phyloP scores from a whole-genome alignment of 2,329 filamentous ascomycete genomes.

The Drechmeria coniospora region DNA sequence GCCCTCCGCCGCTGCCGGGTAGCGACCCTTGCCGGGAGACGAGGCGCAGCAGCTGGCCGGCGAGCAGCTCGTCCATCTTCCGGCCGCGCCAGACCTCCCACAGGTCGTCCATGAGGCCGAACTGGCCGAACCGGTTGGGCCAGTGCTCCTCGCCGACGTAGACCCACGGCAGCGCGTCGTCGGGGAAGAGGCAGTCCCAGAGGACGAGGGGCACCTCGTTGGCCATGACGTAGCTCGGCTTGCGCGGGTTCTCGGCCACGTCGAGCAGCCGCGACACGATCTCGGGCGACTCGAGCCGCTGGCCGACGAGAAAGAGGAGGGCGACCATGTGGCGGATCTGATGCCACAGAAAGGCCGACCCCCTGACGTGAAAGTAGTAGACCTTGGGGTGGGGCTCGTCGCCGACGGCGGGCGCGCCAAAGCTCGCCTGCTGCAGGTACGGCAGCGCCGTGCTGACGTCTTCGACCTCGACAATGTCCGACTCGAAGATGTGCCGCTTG shows the following conservation, averaged over 20 bases:
- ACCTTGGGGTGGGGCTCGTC: slow-evolving; percentile 40
- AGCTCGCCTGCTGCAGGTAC: slow-evolving; percentile 31
- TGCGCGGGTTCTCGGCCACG: slow-evolving; percentile 50
- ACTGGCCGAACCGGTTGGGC: slow-evolving; percentile 45
- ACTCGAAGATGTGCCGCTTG: slow-evolving; percentile 60
- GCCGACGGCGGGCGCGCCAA: slow-evolving; percentile 11
- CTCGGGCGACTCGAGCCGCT: slow-evolving; percentile 64
- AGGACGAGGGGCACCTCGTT: slow-evolving; percentile 79
- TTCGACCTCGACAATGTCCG: slow-evolving; percentile 59
- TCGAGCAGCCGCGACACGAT: slow-evolving; percentile 66
- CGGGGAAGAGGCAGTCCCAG: slow-evolving; percentile 88
- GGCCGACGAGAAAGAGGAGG: slow-evolving; percentile 81
- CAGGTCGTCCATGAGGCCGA: slow-evolving; percentile 55
- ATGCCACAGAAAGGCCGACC: slow-evolving; percentile 93
- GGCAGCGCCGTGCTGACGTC: slow-evolving; percentile 36
- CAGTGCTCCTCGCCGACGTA: slow-evolving; percentile 54
- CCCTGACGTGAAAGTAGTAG: slow-evolving; percentile 78
- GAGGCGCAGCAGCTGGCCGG: slow-evolving; percentile 55
- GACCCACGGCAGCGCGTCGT: slow-evolving; percentile 60
- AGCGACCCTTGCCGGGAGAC: slow-evolving; percentile 25
- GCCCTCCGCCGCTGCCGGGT: slow-evolving; percentile 20
- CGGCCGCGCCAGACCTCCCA: slow-evolving; percentile 73
- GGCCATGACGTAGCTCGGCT: slow-evolving; percentile 81
- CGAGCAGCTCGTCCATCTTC: slow-evolving; percentile 83
- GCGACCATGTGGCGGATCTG: slow-evolving; percentile 93